Base-by-base conservation (phyloP, 2,329 filamentous ascomycete genomes). In the Colletotrichum aenigma region DNA sequence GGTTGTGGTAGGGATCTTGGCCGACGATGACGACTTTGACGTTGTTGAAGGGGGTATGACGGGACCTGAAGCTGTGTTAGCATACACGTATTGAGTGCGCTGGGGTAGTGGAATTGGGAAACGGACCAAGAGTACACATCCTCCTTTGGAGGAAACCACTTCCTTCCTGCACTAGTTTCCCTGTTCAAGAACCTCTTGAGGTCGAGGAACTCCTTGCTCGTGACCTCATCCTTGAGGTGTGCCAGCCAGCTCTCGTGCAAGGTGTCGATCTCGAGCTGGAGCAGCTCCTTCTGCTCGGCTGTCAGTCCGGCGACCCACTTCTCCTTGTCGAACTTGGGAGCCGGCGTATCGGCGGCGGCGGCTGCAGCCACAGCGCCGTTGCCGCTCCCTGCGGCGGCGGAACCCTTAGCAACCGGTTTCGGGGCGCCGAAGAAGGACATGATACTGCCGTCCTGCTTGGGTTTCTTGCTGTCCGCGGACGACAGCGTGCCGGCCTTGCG, bases 1-100 rank as follows among this genome's bases (percentile, higher is more conserved):
- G 85, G 84, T 98, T 98, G 88, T 99, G 97, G 85, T 99, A 99
- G 4, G 97, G 97, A 83, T 99, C 97, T 87, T 99, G 97, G 78
- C 97, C 97, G 70, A 98, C 86, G 81, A 99, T 96, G 76, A 99
- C 96, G 73, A 94, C 94, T 85, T 98, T 98, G 84, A 98, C 96
- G 16, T 90, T 93, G 86, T 93, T 88, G 80, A 99, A 93, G 9
- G 97, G 96, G 1, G 96, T 98, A 84, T 98, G 94, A 30, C 96
- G 94, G 76, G 96, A 98, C 96, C 96, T 98, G 75, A 74, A 15
- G 26, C 26, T n/a, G 18, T 24, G 75, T 82, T 77, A 82, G 79
- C 4, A 58, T 18, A 70, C 65, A 52, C 15, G 26, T 52, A 32
- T 60, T 10, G n/a, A 66, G 28, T 60, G 9, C 15, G 34, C 36